Percentiles rank a stretch among this genome's conserved stretches.
Conservation (phyloP, 768 basidiomycete species). For the Termitomyces sp. region DNA sequence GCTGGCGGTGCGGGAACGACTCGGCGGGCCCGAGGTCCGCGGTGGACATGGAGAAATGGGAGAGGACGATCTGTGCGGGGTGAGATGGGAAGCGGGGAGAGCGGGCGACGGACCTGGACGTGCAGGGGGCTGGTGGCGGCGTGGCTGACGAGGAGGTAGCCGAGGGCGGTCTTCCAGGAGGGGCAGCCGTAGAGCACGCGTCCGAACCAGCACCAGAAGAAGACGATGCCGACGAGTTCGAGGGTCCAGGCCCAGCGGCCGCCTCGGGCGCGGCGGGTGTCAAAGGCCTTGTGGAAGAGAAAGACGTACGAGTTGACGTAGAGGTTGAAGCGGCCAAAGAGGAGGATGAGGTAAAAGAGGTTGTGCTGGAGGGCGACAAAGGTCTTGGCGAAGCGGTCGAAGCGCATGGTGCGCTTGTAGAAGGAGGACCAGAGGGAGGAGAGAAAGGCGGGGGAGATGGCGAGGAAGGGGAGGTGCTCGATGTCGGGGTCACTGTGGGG, state of each 20-base stretch:
- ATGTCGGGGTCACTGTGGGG: conserved; percentile 71
- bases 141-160: conserved; percentile 82
- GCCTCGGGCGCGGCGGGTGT: conserved; percentile 58
- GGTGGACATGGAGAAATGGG: conserved; percentile 95
- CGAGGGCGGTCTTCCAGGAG: conserved; percentile 60
- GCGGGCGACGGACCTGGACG: conserved; percentile 80
- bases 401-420: conserved; percentile 81
- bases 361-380: conserved; percentile 82
- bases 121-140: conserved; percentile 87
- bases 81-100: too few relatives aligned
- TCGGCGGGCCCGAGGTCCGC: conserved; percentile 86
- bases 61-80: conserved; percentile 92
- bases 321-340: conserved; percentile 91
- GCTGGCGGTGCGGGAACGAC: conserved; percentile 89
- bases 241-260: conserved; percentile 74
- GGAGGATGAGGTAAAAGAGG: conserved; percentile 87
- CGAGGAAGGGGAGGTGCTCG: conserved; percentile 89
- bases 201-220: conserved; percentile 90
- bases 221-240: conserved; percentile 69
- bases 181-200: conserved; percentile 66
- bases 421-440: conserved; percentile 88
- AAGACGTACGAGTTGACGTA: conserved; percentile 83
- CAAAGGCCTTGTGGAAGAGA: conserved; percentile 60
- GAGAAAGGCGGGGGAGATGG: conserved; percentile 86
- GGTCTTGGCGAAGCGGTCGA: conserved; percentile 63